Base-by-base conservation (phyloP, 345 rosid species). In the Syzygium oleosum region DNA sequence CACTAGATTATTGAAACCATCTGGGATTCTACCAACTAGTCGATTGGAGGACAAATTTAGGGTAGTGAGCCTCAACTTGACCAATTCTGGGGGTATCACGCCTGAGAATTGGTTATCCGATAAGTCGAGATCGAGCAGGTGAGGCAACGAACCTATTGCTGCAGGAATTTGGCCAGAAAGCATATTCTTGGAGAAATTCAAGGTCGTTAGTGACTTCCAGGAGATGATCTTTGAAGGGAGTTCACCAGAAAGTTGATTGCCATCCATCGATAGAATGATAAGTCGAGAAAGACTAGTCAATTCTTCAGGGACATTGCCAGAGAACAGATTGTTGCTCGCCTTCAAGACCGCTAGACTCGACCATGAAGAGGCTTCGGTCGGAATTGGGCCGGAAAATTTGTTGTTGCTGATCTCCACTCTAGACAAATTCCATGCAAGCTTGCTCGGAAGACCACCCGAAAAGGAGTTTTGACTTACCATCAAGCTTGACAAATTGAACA, bases 91-190 rank as follows among this genome's bases (percentile, higher is more conserved):
- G 12, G 99, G 97, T 68, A 96, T 96, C 90, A 84, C 77, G 16
- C 99, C 98, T 38, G 96, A 93, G 46, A 97, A 87, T 86, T 93
- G 91, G 87, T 97, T 97, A 15, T 89, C 91, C 15, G 99, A 96
- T 85, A 97, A 87, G 88, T 97, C 98, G 58, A 97, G 91, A 85
- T 89, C 73, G 7, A 88, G 52, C 85, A 95, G 88, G 43, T 85
- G 88, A 6, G 96, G 96, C 85, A 97, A 91, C 21, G 91, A 94
- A 23, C 96, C 98, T 23, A 96, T 23, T 7, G 89, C 95, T 5
- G 78, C 90, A 49, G 98, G 99, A 85, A 97, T 96, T 78, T 86
- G 51, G 52, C 99, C 99, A 51, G 97, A 93, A 85, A 97, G 92
- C 23, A 84, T 89, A 90, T 97, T 97, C 87, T 89, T 87, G 21